Percentiles rank a stretch among this genome's conserved stretches.
Evolutionary conservation across 352 stramenopile species (phyloP).

Genomic region (Phytophthora constricta): DNA sequence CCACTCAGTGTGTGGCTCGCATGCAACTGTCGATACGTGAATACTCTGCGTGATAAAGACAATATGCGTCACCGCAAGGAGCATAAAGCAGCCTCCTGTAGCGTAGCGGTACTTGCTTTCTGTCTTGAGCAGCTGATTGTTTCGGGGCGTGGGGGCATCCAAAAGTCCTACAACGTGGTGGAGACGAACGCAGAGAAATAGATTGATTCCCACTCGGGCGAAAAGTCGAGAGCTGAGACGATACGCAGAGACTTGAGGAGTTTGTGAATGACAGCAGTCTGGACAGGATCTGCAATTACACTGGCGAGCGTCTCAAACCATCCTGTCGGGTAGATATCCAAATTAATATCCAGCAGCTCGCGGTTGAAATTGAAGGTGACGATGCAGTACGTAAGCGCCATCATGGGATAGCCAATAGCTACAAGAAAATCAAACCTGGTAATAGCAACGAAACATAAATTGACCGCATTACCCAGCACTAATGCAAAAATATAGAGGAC

Average conservation of each 20-base stretch:
- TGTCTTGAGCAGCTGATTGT: no score
- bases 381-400: background rate
- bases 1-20: background rate
- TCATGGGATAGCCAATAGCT: background rate
- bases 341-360: background rate
- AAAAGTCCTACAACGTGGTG: no score
- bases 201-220: background rate
- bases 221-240: background rate
- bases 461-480: background rate
- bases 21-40: background rate
- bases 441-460: background rate
- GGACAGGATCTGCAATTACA: background rate
- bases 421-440: no score
- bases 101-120: no score
- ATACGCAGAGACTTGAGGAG: background rate
- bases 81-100: background rate
- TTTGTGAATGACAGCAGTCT: background rate
- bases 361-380: background rate
- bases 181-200: background rate
- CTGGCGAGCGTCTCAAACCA: background rate
- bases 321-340: background rate
- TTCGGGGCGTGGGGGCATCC: no score
- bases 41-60: background rate
- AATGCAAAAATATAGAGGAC: background rate
- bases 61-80: background rate